Evolutionary conservation across 2,329 filamentous ascomycete genomes (phyloP).

Genomic region (Diaporthe citriasiana): DNA sequence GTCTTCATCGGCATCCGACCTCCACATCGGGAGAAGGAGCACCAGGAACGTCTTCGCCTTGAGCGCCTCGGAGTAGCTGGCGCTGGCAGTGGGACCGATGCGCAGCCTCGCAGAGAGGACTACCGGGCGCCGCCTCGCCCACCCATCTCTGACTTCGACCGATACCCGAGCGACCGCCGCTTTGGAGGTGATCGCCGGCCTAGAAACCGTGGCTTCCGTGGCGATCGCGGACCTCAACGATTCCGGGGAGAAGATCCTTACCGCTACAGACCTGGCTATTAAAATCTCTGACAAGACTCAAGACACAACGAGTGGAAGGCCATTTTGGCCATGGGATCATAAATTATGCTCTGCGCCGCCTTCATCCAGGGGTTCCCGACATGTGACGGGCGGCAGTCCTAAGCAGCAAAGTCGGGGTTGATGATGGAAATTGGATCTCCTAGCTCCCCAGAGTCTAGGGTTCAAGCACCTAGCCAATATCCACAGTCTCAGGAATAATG

Average conservation of each 20-base stretch:
- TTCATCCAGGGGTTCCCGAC: neutral
- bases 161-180: slow-evolving; percentile 39
- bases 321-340: neutral
- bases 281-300: neutral
- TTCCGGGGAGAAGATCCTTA: slow-evolving; percentile 42
- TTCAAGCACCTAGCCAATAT: neutral
- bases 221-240: slow-evolving; percentile 37
- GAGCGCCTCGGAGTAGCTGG: slow-evolving; percentile 38
- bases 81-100: slow-evolving; percentile 25
- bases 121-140: slow-evolving; percentile 37
- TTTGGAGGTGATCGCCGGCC: slow-evolving; percentile 38
- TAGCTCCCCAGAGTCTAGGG: neutral
- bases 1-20: slow-evolving; percentile 75
- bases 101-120: slow-evolving; percentile 36
- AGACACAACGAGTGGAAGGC: neutral
- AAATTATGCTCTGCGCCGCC: neutral
- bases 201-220: slow-evolving; percentile 40
- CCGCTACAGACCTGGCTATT: slow-evolving; percentile 41
- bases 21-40: slow-evolving; percentile 65
- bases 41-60: slow-evolving; percentile 42
- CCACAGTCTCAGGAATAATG: neutral
- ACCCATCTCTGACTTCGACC: slow-evolving; percentile 35
- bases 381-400: neutral
- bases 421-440: neutral
- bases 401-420: neutral